Evolutionary conservation across 192 early-diverging fungal genomes (phyloP).

Genomic region (Entrophospora sp.): DNA sequence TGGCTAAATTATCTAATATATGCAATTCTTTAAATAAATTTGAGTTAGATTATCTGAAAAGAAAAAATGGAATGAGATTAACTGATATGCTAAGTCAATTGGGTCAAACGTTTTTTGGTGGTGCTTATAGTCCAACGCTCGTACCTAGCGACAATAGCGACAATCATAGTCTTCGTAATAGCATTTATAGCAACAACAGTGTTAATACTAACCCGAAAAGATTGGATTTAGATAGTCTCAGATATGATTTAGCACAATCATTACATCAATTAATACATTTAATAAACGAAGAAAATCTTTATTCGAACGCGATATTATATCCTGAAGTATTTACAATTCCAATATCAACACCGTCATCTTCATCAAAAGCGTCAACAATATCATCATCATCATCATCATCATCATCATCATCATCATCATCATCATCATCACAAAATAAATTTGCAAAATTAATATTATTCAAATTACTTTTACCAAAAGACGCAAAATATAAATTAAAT

Average conservation of each 20-base stretch:
- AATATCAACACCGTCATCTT: background rate
- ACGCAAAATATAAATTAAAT: background rate
- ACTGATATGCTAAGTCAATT: background rate
- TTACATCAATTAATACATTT: background rate
- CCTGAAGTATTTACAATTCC: background rate
- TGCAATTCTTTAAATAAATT: background rate
- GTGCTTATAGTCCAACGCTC: too few species aligned
- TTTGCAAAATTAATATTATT: constrained; percentile 11
- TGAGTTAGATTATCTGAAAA: background rate
- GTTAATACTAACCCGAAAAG: background rate
- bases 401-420: background rate
- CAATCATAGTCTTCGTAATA: background rate
- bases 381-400: background rate
- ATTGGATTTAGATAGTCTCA: background rate
- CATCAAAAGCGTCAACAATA: background rate
- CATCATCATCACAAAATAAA: background rate
- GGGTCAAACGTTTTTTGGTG: background rate
- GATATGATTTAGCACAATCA: background rate
- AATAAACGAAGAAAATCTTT: background rate
- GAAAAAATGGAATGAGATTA: background rate
- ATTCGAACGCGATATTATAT: background rate
- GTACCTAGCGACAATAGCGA: too few species aligned
- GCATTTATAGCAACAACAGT: background rate
- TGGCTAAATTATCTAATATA: background rate
- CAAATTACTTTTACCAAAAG: background rate